Conservation (phyloP, 2,329 filamentous ascomycete genomes). For the Sclerotinia nivalis region DNA sequence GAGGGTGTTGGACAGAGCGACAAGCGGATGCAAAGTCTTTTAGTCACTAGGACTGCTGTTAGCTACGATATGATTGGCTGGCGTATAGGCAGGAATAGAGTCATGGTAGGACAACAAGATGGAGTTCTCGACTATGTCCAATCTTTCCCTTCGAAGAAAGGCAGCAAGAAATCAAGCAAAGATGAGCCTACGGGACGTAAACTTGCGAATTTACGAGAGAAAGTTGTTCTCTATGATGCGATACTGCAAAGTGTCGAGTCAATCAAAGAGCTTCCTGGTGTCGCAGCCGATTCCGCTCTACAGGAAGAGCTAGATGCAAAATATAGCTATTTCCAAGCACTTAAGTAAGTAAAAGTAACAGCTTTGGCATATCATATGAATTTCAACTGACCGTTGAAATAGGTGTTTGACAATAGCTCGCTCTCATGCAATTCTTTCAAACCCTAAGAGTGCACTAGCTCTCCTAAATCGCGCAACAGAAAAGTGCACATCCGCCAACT, state of each 20-base stretch:
- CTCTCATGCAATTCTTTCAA: conserved; percentile 74
- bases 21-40: conserved; percentile 83
- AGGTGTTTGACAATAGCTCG: conserved; percentile 82
- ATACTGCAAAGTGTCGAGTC: conserved; percentile 89
- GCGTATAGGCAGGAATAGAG: conserved; percentile 89
- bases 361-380: background rate
- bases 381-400: conserved; percentile 21
- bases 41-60: conserved; percentile 88
- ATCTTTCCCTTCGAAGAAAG: conserved; percentile 54
- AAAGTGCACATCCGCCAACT: conserved; percentile 55
- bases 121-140: conserved; percentile 62
- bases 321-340: conserved; percentile 78
- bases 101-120: conserved; percentile 80
- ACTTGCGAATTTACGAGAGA: conserved; percentile 78
- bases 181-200: conserved; percentile 73
- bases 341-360: conserved; percentile 63
- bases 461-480: conserved; percentile 73
- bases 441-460: conserved; percentile 78
- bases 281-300: conserved; percentile 79
- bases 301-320: conserved; percentile 77
- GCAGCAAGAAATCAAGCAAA: conserved; percentile 49
- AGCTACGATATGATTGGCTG: conserved; percentile 94
- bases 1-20: conserved; percentile 86
- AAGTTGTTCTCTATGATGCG: conserved; percentile 86
- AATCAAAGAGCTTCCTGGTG: conserved; percentile 84